phyloP scores from a whole-genome alignment of 805 yeast genomes.

The Sungouiella blattae region DNA sequence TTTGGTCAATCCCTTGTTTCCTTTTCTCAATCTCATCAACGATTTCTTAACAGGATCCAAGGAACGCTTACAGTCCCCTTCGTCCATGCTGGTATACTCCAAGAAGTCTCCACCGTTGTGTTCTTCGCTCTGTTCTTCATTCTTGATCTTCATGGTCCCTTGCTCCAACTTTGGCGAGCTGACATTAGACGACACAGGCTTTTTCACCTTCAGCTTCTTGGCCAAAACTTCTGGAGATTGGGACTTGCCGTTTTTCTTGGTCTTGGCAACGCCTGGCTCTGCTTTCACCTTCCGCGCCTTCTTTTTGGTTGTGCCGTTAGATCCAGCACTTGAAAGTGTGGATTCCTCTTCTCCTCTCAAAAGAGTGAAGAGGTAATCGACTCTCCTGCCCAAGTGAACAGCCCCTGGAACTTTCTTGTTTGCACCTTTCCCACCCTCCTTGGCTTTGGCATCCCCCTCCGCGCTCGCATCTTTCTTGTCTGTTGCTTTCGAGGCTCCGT shows the following conservation, averaged over 20 bases:
- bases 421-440: constrained; percentile 22
- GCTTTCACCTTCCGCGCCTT: constrained; percentile 17
- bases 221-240: constrained; percentile 18
- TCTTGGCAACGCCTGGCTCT: constrained; percentile 16
- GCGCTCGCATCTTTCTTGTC: constrained; percentile 16
- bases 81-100: constrained; percentile 80
- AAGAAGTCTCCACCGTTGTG: constrained; percentile 21
- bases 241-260: constrained; percentile 14
- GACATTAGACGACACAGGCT: constrained; percentile 4
- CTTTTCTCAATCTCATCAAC: constrained; percentile 62
- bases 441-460: constrained; percentile 7
- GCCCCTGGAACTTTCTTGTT: constrained; percentile 80
- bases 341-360: constrained; percentile 55
- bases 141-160: constrained; percentile 10
- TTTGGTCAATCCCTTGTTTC: constrained; percentile 69
- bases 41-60: constrained; percentile 68
- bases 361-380: constrained; percentile 77
- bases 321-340: constrained; percentile 1
- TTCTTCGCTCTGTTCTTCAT: constrained; percentile 22
- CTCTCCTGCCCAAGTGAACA: constrained; percentile 87
- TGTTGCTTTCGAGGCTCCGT: constrained; percentile 19
- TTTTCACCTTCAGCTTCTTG: constrained; percentile 13
- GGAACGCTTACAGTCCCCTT: constrained; percentile 55
- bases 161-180: constrained; percentile 8
- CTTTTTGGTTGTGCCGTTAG: constrained; percentile 11